Conservation (phyloP, 768 basidiomycete species). For the Rubroboletus satanas region DNA sequence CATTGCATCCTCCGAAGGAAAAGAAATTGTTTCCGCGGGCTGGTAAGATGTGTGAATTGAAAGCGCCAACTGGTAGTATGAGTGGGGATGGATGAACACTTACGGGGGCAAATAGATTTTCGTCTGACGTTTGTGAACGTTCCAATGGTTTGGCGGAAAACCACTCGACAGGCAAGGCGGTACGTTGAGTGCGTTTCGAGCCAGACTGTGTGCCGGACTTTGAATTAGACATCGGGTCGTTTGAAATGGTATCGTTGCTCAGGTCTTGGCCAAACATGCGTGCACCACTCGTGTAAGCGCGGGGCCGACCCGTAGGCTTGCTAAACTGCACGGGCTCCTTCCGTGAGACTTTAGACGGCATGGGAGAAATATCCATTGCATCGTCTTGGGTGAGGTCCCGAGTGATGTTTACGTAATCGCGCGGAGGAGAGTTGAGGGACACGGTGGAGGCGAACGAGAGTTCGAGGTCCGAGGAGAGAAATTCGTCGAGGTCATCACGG, state of each 20-base stretch:
- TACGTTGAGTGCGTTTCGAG: slow-evolving; percentile 56
- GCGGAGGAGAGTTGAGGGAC: slow-evolving; percentile 71
- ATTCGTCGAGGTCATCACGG: slow-evolving; percentile 58
- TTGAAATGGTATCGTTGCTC: slow-evolving; percentile 49
- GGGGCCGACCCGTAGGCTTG: slow-evolving; percentile 45
- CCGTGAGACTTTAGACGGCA: slow-evolving; percentile 35
- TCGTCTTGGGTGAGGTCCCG: slow-evolving; percentile 50
- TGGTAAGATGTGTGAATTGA: slow-evolving; percentile 20
- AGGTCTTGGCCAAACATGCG: slow-evolving; percentile 73
- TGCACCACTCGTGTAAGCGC: slow-evolving; percentile 61
- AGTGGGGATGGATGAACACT: slow-evolving; percentile 10
- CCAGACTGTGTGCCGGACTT: slow-evolving; percentile 35
- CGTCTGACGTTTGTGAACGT: slow-evolving; percentile 20
- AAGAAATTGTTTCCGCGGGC: slow-evolving; percentile 38
- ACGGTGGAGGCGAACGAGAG: slow-evolving; percentile 80
- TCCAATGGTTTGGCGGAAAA: slow-evolving; percentile 26
- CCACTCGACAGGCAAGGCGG: slow-evolving; percentile 65
- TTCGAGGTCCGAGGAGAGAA: slow-evolving; percentile 73
- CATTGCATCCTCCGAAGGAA: slow-evolving; percentile 65
- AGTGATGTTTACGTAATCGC: slow-evolving; percentile 41
- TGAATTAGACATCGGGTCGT: slow-evolving; percentile 29
- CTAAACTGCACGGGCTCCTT: slow-evolving; percentile 27
- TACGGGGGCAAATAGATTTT: slow-evolving; percentile 30
- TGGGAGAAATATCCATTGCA: slow-evolving; percentile 84
- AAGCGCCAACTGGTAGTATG: background rate